These are phyloP conservation scores for Elsinoe necatrix DNA, from an alignment of 2,329 filamentous ascomycete genomes.

Conservation along the genomic window DNA sequence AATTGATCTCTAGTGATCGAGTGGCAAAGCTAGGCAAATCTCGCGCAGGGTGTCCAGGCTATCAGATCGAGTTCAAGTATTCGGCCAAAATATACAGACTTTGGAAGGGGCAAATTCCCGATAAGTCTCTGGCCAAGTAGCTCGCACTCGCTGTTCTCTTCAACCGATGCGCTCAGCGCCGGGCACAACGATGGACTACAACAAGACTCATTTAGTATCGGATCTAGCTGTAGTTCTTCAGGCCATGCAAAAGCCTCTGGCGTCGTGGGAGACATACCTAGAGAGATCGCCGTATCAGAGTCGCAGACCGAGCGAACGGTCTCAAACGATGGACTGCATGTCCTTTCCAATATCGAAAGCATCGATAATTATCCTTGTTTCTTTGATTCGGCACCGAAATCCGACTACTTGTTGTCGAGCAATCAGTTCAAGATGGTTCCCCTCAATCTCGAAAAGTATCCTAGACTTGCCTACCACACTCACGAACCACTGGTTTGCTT, in stretches of 20 bases:
- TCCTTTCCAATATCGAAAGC: no score
- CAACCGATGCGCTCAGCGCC: neutral
- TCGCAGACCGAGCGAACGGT: no score
- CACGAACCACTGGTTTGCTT: conserved; percentile 19
- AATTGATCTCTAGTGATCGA: neutral
- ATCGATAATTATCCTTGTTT: no score
- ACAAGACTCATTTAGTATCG: neutral
- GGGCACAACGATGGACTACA: neutral
- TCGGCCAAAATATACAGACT: conserved; percentile 14
- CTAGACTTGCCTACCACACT: conserved; percentile 17
- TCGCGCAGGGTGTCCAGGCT: conserved; percentile 12
- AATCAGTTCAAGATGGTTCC: neutral
- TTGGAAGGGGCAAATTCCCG: conserved; percentile 4
- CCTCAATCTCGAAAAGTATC: conserved; percentile 3
- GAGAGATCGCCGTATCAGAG: no score
- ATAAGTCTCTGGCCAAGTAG: neutral
- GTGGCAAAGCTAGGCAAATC: neutral
- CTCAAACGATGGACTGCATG: no score
- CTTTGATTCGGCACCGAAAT: no score
- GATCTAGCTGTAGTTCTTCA: no score
- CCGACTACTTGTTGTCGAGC: neutral
- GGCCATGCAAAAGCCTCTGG: no score
- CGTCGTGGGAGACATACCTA: no score
- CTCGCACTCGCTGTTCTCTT: neutral
- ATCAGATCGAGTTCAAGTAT: conserved; percentile 16